Base-by-base conservation (phyloP, 1,284 basidiomycete genomes). In the Melampsora americana region DNA sequence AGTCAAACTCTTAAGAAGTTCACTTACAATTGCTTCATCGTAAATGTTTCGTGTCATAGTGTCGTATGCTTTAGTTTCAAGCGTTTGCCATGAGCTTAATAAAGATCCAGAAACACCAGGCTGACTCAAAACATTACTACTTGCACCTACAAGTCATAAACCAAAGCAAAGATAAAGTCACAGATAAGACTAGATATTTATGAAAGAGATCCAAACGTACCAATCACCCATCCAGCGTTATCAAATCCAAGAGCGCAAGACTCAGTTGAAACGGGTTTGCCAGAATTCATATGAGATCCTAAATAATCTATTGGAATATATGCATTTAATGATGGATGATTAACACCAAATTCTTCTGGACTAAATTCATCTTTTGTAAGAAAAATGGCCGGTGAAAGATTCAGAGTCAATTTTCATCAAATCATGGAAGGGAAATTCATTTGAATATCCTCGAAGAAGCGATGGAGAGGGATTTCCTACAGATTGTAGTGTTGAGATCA, bases 1-100 rank as follows among this genome's bases (percentile, higher is more conserved):
- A 14, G 7, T 53, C 53, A n/a, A 56, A 56, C 20, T 23, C n/a
- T 56, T 4, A 56, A 1, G 42, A n/a, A 39, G 46, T 28, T 23
- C 56, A 73, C 70, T 42, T 50, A 73, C 70, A 66, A 73, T 73
- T 32, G 70, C 70, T 59, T 73, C 70, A 44, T 73, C 70, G 26
- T 73, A 73, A 64, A 73, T 39, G 35, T 73, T 44, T 42, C 39
- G 46, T 1, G 62, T 73, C 11, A 73, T 53, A n/a, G 50, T 23
- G 35, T 73, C 62, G 56, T 73, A 73, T 0, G 32, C 32, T 46
- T 66, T 30, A 5, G 26, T 46, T 20, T 65, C 23, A 9, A 66
- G 20, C 23, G 53, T 73, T 53, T 26, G 23, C 69, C 69, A 71
- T 18, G 69, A 71, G 46, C 60, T 61, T n/a, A n/a, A 5, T 6